Percentiles rank a stretch among this genome's conserved stretches.
These are phyloP conservation scores for Ophiostoma novo-ulmi DNA, from an alignment of 2,329 filamentous ascomycete species.

Conservation along the genomic window DNA sequence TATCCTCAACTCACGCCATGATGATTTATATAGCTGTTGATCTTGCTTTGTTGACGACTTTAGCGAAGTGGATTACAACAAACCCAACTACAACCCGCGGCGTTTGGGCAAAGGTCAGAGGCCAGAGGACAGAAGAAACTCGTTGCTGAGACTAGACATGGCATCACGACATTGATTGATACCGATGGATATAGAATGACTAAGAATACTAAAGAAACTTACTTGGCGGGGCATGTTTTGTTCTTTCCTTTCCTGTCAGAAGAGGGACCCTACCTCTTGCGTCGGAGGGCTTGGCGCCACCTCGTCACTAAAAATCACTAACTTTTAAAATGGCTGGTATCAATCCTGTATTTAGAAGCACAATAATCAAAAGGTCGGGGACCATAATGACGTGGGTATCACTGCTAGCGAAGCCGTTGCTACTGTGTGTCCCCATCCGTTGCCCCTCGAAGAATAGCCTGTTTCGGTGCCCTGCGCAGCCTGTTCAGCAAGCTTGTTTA, in stretches of 20 bases:
- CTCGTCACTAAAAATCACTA: background rate
- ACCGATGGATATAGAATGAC: background rate
- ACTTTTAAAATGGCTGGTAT: background rate
- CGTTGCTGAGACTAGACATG: background rate
- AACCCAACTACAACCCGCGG: background rate
- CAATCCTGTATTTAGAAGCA: background rate
- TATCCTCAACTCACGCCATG: background rate
- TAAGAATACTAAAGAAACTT: background rate
- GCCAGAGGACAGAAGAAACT: background rate
- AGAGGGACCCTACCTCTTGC: background rate
- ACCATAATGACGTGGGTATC: background rate
- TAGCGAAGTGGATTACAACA: background rate
- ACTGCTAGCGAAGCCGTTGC: background rate
- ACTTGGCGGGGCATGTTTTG: conserved; percentile 8
- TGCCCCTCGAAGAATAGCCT: conserved; percentile 3
- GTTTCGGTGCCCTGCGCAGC: background rate
- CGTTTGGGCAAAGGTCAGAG: background rate
- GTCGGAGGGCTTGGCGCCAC: background rate
- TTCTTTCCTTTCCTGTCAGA: conserved; percentile 3
- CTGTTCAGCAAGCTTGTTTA: background rate
- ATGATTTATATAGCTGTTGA: background rate
- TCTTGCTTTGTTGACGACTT: background rate
- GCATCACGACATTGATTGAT: background rate
- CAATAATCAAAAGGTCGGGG: background rate
- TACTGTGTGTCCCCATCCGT: background rate